Conservation (phyloP, 176 grass and related monocot species). For the Oryza nivara region DNA sequence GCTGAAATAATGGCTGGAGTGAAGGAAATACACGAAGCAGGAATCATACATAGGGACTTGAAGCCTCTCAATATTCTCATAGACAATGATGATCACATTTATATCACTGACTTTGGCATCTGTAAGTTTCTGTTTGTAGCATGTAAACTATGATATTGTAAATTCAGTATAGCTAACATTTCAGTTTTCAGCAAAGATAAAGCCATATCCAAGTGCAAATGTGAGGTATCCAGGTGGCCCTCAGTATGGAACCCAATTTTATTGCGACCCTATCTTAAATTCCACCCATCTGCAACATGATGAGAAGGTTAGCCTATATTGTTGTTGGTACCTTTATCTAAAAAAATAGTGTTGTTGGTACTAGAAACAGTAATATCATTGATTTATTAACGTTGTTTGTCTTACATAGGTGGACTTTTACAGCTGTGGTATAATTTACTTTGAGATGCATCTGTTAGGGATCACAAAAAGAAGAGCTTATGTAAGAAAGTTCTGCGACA, state of each 20-base stretch:
- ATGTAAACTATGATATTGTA: neutral
- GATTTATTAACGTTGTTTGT: neutral
- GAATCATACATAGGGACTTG: neutral
- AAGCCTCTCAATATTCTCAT: neutral
- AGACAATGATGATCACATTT: neutral
- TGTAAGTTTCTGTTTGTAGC: neutral
- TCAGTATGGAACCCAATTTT: neutral
- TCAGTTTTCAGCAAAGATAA: neutral
- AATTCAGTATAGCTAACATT: neutral
- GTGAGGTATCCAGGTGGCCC: neutral
- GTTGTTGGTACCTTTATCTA: neutral
- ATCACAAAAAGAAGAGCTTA: neutral
- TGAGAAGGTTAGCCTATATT: neutral
- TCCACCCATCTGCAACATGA: neutral
- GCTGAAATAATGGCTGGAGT: neutral
- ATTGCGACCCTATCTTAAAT: neutral
- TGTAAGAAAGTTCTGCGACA: neutral
- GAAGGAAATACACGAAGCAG: neutral
- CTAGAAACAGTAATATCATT: neutral
- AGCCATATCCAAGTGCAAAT: neutral
- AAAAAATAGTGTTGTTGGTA: slow-evolving; percentile 4
- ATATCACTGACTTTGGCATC: neutral
- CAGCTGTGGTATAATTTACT: neutral
- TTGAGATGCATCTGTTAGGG: neutral
- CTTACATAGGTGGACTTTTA: neutral